Evolutionary conservation across 2,329 filamentous ascomycete species (phyloP), one percentile per base, ranked within the genome.

Genomic region (Rosellinia necatrix): DNA sequence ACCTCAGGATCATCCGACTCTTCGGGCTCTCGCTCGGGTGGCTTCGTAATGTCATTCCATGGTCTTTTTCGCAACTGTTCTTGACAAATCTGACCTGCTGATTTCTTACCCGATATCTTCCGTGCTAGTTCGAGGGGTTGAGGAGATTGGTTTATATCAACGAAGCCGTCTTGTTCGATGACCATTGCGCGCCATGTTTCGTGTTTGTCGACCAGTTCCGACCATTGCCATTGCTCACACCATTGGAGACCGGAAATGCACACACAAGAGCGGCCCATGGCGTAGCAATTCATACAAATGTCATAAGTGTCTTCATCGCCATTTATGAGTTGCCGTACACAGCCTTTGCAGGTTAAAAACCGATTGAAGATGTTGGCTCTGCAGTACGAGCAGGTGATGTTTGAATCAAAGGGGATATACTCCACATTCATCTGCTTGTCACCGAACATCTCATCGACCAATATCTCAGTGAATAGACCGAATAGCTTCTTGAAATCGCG

Each of bases 211-310:
- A 85, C 79, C 9, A 99, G 78, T 12, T 92, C 85, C 37, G 85
- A 81, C 92, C 92, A 97, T 10, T 83, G 78, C 81, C 92, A 97
- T 70, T 97, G 94, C 70, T 99, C 92, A 47, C 91, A 91, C 92
- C 93, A 99, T 58, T 84, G 85, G 9, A 96, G 81, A 9, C 86
- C 86, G 3, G 92, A 96, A 47, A 96, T 82, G 68, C 94, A 99
- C 3, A 84, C 85, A 70, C 94, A 99, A 41, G 92, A 96, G 48
- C 94, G 85, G 19, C 94, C 94, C 89, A 97, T 96, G n/a, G 87
- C 89, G 69, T 96, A 99, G 70, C 94, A 99, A 65, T 99, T 94
- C 90, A 99, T 92, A 69, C 94, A 99, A 19, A 99, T 82, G 71
- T 99, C 94, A 70, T 97, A 99, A 0, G 90, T 90, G 68, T 97